Evolutionary conservation across 805 yeast genomes (phyloP), one percentile per base, ranked within the genome.

Genomic region (Spathaspora arborariae): DNA sequence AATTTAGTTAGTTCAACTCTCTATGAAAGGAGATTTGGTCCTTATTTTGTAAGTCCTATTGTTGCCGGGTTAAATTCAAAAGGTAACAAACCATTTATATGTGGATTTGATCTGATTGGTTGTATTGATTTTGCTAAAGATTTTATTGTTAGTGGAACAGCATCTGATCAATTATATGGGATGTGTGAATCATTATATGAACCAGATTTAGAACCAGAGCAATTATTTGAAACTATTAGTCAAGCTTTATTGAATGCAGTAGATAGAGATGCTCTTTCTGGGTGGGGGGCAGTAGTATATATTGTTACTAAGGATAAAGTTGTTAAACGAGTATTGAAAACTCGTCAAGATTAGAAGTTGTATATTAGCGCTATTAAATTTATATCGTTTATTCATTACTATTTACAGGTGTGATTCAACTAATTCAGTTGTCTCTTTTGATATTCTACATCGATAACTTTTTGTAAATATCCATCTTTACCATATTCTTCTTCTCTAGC

Each of bases 231-330:
- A 68, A 92, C 98, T 36, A 86, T 90, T 55, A 83, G 95, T 56
- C 99, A 94, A 69, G 92, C 97, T 1, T 73, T 94, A 49, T 74
- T 94, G 73, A 89, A 87, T 64, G 98, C 97, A 16, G 95, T 87
- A 33, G 99, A 94, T 68, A 86, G 99, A 76, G 99, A 94, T 68
- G 96, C 97, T 5, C 76, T 94, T 48, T 84, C 96, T 24, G 99
- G 99, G 55, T 94, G 97, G 97, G 99, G 99, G 60, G 97, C 96
- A 7, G 86, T 88, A 15, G 98, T 94, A 20, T 92, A 92, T 68
- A 74, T 94, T 46, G 81, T 94, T 44, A 88, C 96, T 41, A 90
- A 90, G 70, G 98, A 92, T 63, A 87, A 88, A 67, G 96, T 94
- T 48, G 79, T 82, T 45, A 90, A 85, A 72, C 82, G 95, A 61